Evolutionary conservation across 164 flowering plant genomes (phyloP).

Genomic region (Amborella trichopoda): DNA sequence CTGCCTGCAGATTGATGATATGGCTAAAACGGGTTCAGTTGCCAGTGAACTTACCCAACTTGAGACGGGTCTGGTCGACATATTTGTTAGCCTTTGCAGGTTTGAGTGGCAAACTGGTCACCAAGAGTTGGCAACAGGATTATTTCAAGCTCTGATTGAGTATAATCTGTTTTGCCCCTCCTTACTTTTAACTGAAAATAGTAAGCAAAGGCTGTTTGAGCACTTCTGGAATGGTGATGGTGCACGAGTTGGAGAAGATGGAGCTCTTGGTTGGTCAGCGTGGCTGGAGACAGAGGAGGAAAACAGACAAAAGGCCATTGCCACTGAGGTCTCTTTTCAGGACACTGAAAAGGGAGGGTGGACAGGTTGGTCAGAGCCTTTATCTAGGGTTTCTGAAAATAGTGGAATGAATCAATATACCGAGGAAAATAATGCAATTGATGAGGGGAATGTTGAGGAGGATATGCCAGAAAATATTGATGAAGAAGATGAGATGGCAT

Average conservation of each 20-base stretch:
- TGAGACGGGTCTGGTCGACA: constrained; percentile 76
- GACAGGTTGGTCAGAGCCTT: constrained; percentile 88
- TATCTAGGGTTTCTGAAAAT: constrained; percentile 18
- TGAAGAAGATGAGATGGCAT: constrained; percentile 62
- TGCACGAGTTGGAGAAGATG: constrained; percentile 91
- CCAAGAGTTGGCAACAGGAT: constrained; percentile 82
- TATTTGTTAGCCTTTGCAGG: constrained; percentile 71
- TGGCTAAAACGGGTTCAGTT: constrained; percentile 9
- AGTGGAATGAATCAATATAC: background rate
- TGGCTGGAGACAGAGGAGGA: constrained; percentile 95
- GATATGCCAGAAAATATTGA: constrained; percentile 24
- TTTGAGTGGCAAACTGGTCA: constrained; percentile 97
- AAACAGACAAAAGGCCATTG: constrained; percentile 41
- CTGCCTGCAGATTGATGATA: constrained; percentile 49
- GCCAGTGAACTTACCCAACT: constrained; percentile 35
- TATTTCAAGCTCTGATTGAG: constrained; percentile 86
- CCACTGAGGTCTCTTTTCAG: constrained; percentile 23
- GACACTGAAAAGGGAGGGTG: constrained; percentile 74
- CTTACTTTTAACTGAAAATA: constrained; percentile 56
- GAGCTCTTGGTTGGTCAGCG: constrained; percentile 83
- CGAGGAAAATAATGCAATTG: constrained; percentile 8
- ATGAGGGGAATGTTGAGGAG: constrained; percentile 26
- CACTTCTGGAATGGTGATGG: constrained; percentile 86
- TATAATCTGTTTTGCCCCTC: constrained; percentile 79
- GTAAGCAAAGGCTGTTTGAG: constrained; percentile 79